Evolutionary conservation across 1,284 basidiomycete genomes (phyloP).

Genomic region (Cutaneotrichosporon cutaneum): DNA sequence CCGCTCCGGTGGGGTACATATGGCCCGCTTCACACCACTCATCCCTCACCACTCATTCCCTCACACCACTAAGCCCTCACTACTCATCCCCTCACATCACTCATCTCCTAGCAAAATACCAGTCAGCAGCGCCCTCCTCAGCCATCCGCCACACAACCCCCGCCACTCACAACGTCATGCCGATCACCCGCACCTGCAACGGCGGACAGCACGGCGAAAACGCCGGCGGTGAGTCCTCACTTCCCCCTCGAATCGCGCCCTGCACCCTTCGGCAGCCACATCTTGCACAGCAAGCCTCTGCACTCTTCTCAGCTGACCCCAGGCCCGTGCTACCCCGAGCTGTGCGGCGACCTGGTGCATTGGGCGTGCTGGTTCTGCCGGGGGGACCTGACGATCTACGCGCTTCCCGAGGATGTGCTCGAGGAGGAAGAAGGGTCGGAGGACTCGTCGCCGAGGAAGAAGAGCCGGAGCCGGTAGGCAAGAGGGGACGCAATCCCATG

Average conservation of each 20-base stretch:
- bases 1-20: too few relatives aligned
- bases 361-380: slow-evolving; percentile 3
- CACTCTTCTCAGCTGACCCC: background rate
- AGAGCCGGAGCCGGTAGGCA: too few relatives aligned
- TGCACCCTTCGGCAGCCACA: background rate
- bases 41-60: too few relatives aligned
- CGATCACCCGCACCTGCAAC: background rate
- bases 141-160: background rate
- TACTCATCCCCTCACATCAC: too few relatives aligned
- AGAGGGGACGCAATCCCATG: too few relatives aligned
- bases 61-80: too few relatives aligned
- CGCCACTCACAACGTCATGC: background rate
- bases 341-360: background rate
- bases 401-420: background rate
- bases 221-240: background rate
- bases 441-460: background rate
- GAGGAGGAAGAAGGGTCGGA: background rate
- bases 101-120: too few relatives aligned
- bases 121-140: too few relatives aligned
- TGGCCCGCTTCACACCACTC: too few relatives aligned
- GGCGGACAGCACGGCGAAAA: background rate
- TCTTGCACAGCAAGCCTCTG: too few relatives aligned
- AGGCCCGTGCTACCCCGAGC: background rate
- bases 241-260: background rate
- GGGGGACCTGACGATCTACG: background rate